phyloP scores from a whole-genome alignment of 768 basidiomycete species.

The Tylopilus sp. region DNA sequence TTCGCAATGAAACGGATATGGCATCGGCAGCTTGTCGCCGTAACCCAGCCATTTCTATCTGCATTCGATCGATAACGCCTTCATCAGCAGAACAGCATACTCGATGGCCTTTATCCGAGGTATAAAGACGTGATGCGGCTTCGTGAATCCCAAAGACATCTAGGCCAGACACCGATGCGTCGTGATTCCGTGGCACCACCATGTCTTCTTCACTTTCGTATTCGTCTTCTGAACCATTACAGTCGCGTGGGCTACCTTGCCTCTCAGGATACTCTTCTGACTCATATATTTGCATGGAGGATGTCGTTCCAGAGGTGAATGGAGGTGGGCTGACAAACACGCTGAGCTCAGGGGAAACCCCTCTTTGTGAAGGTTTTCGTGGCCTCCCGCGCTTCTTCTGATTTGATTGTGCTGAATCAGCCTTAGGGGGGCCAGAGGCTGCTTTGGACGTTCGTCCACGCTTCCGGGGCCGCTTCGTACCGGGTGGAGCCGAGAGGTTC shows the following conservation, averaged over 20 bases:
- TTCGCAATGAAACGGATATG: constrained; percentile 56
- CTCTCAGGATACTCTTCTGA: constrained; percentile 40
- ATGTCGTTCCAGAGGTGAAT: constrained; percentile 20
- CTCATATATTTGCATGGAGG: constrained; percentile 28
- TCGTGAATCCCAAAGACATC: constrained; percentile 34
- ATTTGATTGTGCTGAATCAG: constrained; percentile 5
- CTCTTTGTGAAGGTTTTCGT: constrained; percentile 28
- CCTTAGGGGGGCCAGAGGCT: constrained; percentile 14
- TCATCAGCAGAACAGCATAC: constrained; percentile 34
- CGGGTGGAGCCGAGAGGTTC: constrained; percentile 80
- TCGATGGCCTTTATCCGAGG: constrained; percentile 30
- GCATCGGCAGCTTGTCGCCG: constrained; percentile 69
- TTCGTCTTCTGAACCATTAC: constrained; percentile 46
- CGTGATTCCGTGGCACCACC: constrained; percentile 43
- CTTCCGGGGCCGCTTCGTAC: constrained; percentile 82
- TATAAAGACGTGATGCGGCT: constrained; percentile 41
- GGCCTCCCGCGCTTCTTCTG: constrained; percentile 43
- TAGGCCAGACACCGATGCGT: constrained; percentile 37
- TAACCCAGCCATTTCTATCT: constrained; percentile 60
- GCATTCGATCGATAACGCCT: constrained; percentile 56
- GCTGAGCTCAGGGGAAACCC: constrained; percentile 15
- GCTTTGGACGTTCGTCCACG: constrained; percentile 63
- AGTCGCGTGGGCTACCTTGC: constrained; percentile 37
- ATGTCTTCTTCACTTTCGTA: constrained; percentile 71
- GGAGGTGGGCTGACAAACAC: constrained; percentile 12